Base-by-base conservation (phyloP, 306 rosid species). In the Vachellia pachyceras region DNA sequence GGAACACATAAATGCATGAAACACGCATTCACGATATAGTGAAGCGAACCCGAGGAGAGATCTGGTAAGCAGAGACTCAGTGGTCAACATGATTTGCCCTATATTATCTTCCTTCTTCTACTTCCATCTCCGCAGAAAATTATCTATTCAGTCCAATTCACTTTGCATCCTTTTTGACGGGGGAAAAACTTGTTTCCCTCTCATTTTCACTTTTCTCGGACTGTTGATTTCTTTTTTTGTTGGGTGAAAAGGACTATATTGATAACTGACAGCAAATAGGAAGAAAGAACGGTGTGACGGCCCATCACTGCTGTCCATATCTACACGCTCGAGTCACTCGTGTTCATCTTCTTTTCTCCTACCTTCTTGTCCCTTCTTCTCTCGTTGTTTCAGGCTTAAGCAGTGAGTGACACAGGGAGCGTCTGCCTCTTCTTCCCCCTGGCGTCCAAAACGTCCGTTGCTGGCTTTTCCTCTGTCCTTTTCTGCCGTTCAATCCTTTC, bases 391-490 rank as follows among this genome's bases (percentile, higher is more conserved):
- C 20, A 49, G 64, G 52, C 52, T 68, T 68, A 5, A 15, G 18
- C 61, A 73, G 77, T 73, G 65, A 73, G 75, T 22, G 79, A n/a
- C 33, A 33, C 72, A 39, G 33, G 22, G 73, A n/a, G 69, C 70
- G 70, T 65, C 72, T 15, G 37, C 25, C 29, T 5, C 77, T 80
- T 83, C 54, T 49, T 52, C 47, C 39, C 33, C 33, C 33, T 29
- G 33, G 33, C 33, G 33, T 29, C 33, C 33, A 10, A 37, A n/a
- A 7, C 12, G 15, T 67, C 25, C 25, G 58, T 35, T 37, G 40
- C 29, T 47, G 55, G 55, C 29, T 13, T 49, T 72, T 46, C 49
- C 14, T 70, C 50, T 46, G 9, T 18, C 6, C 0, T 49, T 3
- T 13, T 35, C 2, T 41, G 18, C 45, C 42, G 14, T 45, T 37